Evolutionary conservation across 2,329 filamentous ascomycete genomes (phyloP).

Genomic region (Pseudocercospora musae): DNA sequence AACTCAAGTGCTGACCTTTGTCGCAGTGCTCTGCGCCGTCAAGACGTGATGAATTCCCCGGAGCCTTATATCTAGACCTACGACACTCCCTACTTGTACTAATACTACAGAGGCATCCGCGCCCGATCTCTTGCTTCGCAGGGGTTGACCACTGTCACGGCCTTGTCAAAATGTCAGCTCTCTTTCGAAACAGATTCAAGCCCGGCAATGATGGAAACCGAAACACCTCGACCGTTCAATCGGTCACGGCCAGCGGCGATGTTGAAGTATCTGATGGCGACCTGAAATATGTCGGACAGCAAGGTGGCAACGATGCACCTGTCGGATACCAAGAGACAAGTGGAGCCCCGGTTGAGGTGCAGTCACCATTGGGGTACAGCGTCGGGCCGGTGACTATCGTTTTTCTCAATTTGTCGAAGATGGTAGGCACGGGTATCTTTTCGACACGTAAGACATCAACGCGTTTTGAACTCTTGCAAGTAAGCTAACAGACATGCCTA

Average conservation of each 20-base stretch:
- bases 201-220: slow-evolving; percentile 2
- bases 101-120: not conserved
- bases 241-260: slow-evolving; percentile 14
- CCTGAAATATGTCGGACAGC: slow-evolving; percentile 43
- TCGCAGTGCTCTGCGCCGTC: not conserved
- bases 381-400: slow-evolving; percentile 57
- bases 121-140: not conserved
- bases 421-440: slow-evolving; percentile 53
- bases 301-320: slow-evolving; percentile 50
- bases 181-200: slow-evolving; percentile 17
- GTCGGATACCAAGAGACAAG: slow-evolving; percentile 59
- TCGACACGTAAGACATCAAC: slow-evolving; percentile 47
- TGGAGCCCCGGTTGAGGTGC: slow-evolving; percentile 59
- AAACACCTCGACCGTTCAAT: slow-evolving; percentile 9
- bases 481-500: not conserved
- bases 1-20: not conserved
- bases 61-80: not conserved
- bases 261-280: slow-evolving; percentile 36
- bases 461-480: not conserved
- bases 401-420: slow-evolving; percentile 60
- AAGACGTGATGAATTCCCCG: not conserved
- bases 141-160: not conserved
- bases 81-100: not conserved
- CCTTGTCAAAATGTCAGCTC: slow-evolving; percentile 8
- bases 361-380: slow-evolving; percentile 59